These are phyloP conservation scores for Aquilaria agallochum DNA, from an alignment of 441 rosid species.

Conservation along the genomic window DNA sequence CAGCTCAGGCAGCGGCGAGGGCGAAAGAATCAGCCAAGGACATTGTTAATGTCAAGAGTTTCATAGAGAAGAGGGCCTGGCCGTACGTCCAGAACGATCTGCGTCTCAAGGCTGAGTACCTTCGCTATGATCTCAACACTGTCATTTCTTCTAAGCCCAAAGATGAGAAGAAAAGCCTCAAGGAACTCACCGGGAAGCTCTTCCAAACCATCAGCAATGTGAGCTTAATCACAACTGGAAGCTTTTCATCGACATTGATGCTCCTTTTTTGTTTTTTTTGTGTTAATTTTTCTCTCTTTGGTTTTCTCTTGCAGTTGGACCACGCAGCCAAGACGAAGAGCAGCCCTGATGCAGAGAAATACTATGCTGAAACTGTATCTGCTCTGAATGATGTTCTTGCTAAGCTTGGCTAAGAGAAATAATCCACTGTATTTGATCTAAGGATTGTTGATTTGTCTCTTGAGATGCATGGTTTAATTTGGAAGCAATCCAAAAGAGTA, in stretches of 20 bases:
- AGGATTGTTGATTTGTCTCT: conserved; percentile 21
- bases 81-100: conserved; percentile 89
- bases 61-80: conserved; percentile 94
- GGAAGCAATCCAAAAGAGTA: not conserved
- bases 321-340: conserved; percentile 93
- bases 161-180: conserved; percentile 68
- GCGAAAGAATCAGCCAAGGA: conserved; percentile 95
- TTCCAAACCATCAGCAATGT: conserved; percentile 67
- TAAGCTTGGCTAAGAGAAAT: conserved; percentile 60
- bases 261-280: not conserved
- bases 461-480: conserved; percentile 15
- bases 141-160: conserved; percentile 68
- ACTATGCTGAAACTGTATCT: conserved; percentile 75
- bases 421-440: conserved; percentile 16
- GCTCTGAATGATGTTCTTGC: conserved; percentile 79
- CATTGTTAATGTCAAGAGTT: conserved; percentile 60
- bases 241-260: not conserved
- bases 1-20: conserved; percentile 67
- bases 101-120: conserved; percentile 66
- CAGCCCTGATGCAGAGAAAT: conserved; percentile 85
- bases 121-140: conserved; percentile 90
- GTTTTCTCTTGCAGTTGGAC: conserved; percentile 47
- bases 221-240: conserved; percentile 13
- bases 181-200: conserved; percentile 78
- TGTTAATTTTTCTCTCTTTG: not conserved